phyloP scores from a whole-genome alignment of 2,329 filamentous ascomycete species.

The Colletotrichum ledebouriae region DNA sequence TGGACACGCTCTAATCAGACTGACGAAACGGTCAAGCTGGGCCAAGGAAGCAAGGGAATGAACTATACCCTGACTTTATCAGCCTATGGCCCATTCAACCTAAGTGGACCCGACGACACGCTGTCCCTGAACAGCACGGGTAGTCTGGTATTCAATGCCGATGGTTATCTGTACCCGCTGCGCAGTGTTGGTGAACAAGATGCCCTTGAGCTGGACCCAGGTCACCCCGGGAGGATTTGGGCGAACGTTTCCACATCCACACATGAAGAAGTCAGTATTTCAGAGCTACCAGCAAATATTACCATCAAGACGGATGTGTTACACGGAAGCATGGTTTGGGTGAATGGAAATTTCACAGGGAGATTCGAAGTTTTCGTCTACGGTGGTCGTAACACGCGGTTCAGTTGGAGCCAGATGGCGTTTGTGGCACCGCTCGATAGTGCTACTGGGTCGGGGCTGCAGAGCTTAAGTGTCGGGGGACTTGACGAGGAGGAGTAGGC shows the following conservation, averaged over 20 bases:
- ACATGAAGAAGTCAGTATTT: slow-evolving; percentile 56
- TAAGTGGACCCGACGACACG: slow-evolving; percentile 13
- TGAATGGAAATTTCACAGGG: slow-evolving; percentile 60
- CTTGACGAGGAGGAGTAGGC: too few species aligned
- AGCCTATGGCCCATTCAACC: slow-evolving; percentile 39
- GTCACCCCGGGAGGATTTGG: slow-evolving; percentile 66
- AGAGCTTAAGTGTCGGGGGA: not conserved
- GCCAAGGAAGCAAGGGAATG: slow-evolving; percentile 58
- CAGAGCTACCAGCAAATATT: slow-evolving; percentile 49
- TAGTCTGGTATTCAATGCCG: slow-evolving; percentile 11
- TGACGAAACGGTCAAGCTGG: slow-evolving; percentile 44
- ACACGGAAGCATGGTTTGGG: slow-evolving; percentile 63
- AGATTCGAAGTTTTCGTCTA: slow-evolving; percentile 68
- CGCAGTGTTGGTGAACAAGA: slow-evolving; percentile 58
- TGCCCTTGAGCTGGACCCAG: slow-evolving; percentile 61
- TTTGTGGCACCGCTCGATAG: slow-evolving; percentile 63
- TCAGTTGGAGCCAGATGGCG: slow-evolving; percentile 70
- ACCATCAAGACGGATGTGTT: slow-evolving; percentile 59
- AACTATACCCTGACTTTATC: slow-evolving; percentile 58
- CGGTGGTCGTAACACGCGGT: slow-evolving; percentile 63
- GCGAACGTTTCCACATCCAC: slow-evolving; percentile 60
- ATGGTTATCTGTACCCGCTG: slow-evolving; percentile 62
- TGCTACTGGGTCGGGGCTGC: not conserved
- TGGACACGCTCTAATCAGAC: slow-evolving; percentile 48
- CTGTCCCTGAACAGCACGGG: not conserved